A percentile compares a stretch with the other conserved stretches of the same genome.
phyloP scores from a whole-genome alignment of 2,329 filamentous ascomycete genomes.

The Paecilomyces dactylethromorphus region DNA sequence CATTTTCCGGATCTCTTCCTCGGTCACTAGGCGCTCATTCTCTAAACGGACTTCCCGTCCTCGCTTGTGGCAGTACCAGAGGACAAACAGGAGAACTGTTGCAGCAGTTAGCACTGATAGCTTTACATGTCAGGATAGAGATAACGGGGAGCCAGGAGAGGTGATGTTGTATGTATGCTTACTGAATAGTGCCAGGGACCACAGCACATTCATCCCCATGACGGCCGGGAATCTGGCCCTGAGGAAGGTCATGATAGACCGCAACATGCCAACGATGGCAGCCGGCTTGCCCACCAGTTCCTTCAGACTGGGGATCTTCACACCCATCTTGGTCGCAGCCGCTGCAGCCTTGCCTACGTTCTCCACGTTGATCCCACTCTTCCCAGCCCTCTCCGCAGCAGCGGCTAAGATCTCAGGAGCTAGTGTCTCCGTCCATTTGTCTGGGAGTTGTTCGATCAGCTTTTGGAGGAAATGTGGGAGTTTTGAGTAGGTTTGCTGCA shows the following conservation, averaged over 20 bases:
- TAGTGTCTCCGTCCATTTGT: slow-evolving; percentile 68
- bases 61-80: slow-evolving; percentile 98
- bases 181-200: slow-evolving; percentile 85
- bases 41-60: slow-evolving; percentile 78
- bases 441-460: slow-evolving; percentile 75
- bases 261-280: slow-evolving; percentile 75
- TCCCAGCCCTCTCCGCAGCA: slow-evolving; percentile 59
- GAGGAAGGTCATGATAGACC: slow-evolving; percentile 83
- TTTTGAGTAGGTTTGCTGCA: slow-evolving; percentile 57
- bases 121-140: neutral
- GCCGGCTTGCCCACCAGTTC: slow-evolving; percentile 79
- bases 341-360: slow-evolving; percentile 46
- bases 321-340: slow-evolving; percentile 58
- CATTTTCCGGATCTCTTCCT: slow-evolving; percentile 36
- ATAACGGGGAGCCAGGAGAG: neutral
- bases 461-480: slow-evolving; percentile 78
- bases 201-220: slow-evolving; percentile 82
- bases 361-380: slow-evolving; percentile 55
- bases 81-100: slow-evolving; percentile 80
- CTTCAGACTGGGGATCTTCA: slow-evolving; percentile 66
- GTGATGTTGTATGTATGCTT: slow-evolving; percentile 34
- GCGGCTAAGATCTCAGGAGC: slow-evolving; percentile 78
- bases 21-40: slow-evolving; percentile 46
- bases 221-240: slow-evolving; percentile 85
- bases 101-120: slow-evolving; percentile 1